phyloP scores from a whole-genome alignment of 2,329 filamentous ascomycete species.

The Penicillium sp. region DNA sequence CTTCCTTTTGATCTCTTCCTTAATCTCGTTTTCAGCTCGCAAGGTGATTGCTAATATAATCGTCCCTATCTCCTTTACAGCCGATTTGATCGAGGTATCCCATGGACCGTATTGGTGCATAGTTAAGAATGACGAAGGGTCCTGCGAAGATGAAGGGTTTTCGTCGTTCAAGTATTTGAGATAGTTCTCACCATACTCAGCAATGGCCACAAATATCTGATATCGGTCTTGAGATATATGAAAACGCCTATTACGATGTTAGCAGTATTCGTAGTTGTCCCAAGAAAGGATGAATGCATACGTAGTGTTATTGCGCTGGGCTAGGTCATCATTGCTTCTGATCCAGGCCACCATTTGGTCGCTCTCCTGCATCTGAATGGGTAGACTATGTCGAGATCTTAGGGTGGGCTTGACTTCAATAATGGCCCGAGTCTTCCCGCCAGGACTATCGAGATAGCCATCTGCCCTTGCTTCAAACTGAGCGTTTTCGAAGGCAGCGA shows the following conservation, averaged over 20 bases:
- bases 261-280: neutral
- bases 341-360: neutral
- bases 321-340: neutral
- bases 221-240: neutral
- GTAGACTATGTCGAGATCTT: accelerated
- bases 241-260: neutral
- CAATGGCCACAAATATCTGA: neutral
- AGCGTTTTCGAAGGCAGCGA: neutral
- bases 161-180: neutral
- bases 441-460: neutral
- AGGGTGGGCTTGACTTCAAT: neutral
- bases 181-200: neutral
- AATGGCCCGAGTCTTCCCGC: accelerated
- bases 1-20: neutral
- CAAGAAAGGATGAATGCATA: neutral
- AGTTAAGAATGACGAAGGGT: neutral
- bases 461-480: neutral
- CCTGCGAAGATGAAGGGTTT: neutral
- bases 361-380: neutral
- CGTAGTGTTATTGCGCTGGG: neutral
- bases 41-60: neutral
- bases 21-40: neutral
- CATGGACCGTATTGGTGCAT: neutral
- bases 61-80: neutral
- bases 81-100: neutral